Conservation (phyloP, 148 eudicot genomes). For the Fagopyrum esculentum region DNA sequence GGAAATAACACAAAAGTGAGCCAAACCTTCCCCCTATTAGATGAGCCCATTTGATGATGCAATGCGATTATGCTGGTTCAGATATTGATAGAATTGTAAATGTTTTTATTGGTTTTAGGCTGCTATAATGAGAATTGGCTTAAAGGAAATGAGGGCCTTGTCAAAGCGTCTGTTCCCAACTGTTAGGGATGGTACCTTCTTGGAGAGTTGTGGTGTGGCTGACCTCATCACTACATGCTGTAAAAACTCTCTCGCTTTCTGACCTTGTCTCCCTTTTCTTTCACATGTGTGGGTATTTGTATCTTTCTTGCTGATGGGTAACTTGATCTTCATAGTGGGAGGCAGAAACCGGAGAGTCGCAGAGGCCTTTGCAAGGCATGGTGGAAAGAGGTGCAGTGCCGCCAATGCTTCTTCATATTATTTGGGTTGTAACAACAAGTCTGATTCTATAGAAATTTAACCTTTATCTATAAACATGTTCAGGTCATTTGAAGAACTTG, state of each 20-base stretch:
- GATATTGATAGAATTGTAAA: background rate
- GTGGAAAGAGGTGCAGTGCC: slow-evolving; percentile 55
- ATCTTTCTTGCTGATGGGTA: background rate
- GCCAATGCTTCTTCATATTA: background rate
- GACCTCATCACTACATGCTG: slow-evolving; percentile 96
- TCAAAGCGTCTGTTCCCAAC: slow-evolving; percentile 84
- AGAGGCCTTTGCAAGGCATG: slow-evolving; percentile 81
- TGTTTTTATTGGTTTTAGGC: slow-evolving; percentile 51
- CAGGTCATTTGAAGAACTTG: slow-evolving; percentile 89
- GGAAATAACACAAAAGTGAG: slow-evolving; percentile 89
- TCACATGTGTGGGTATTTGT: background rate
- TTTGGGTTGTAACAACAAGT: background rate
- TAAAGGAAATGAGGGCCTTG: slow-evolving; percentile 93
- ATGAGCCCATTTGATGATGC: background rate
- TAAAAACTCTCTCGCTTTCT: slow-evolving; percentile 27
- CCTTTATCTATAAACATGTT: slow-evolving; percentile 5
- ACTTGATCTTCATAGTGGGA: slow-evolving; percentile 51
- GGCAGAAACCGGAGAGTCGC: slow-evolving; percentile 95
- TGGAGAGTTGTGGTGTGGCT: slow-evolving; percentile 97
- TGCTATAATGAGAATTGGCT: slow-evolving; percentile 96
- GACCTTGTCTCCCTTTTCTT: background rate
- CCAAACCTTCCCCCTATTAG: slow-evolving; percentile 3
- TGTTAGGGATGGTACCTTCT: slow-evolving; percentile 76
- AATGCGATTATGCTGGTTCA: background rate
- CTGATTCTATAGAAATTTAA: background rate